Base-by-base conservation (phyloP, 352 stramenopile species). In the Phytophthora sojae region DNA sequence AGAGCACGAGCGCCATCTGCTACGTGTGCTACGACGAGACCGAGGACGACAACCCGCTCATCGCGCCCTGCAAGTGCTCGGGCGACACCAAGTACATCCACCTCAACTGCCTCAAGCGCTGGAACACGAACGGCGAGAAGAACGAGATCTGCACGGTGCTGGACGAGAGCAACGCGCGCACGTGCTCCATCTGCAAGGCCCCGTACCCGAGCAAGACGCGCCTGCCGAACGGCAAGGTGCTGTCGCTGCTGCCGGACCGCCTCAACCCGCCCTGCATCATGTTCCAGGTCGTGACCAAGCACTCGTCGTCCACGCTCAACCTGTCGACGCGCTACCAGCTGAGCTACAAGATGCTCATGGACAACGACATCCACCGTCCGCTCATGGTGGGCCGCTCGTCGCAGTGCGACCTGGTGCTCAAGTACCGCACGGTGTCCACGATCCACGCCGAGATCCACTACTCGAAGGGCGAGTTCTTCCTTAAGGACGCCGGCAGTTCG, bases 61-160 rank as follows among this genome's bases (percentile, higher is more conserved):
- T 99, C 50, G 91, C 94, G 30, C 96, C 95, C 0, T 99, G 96
- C 83, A 98, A 98, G 71, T 99, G 96, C 67, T 95, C 85, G 66
- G 96, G 96, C 17, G 96, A 99, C 75, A 99, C 96, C 42, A 97
- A 97, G 73, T 98, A 98, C 85, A 97, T 99, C 19, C 96, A 99
- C 60, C 82, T 99, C 8, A 97, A 98, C 69, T 99, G 96, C 68
- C 84, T 99, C 29, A 96, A 97, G 61, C 96, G 97, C 53, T 99
- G 94, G 94, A 97, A 99, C 79, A 96, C 87, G 15, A 96, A 96
- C 65, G 87, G 87, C 15, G 89, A 96, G 67, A 95, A 95, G 79
- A 95, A 96, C 54, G 87, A 96, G 69, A 94, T 96, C 71, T 96
- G 89, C 61, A 92, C 89, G 3, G 89, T 96, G 17, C 63, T 95